Percentiles rank a stretch among this genome's conserved stretches.
Evolutionary conservation across 2,329 filamentous ascomycete species (phyloP).

Genomic region (Fusarium musae): DNA sequence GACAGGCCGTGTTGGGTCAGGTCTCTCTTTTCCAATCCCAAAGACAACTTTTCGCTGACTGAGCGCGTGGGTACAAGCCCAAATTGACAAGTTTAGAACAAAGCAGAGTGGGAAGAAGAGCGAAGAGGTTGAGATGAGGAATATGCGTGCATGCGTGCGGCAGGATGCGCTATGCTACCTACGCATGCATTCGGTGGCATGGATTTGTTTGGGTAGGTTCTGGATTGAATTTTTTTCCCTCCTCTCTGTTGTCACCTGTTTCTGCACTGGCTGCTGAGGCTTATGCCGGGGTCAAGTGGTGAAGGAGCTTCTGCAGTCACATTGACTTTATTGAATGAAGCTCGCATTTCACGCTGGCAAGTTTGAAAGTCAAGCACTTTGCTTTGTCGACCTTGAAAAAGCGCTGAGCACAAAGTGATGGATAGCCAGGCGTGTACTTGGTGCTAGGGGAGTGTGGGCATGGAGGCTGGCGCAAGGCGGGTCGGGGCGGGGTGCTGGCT

Average conservation of each 20-base stretch:
- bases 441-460: constrained; percentile 42
- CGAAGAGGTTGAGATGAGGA: constrained; percentile 14
- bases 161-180: constrained; percentile 42
- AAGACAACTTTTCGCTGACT: constrained; percentile 26
- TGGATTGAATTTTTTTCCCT: background rate
- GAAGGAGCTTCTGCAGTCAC: constrained; percentile 22
- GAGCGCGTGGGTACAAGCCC: constrained; percentile 23
- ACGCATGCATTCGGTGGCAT: constrained; percentile 46
- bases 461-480: constrained; percentile 46
- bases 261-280: constrained; percentile 35
- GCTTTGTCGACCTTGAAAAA: constrained; percentile 26
- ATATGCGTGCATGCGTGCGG: constrained; percentile 24
- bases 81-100: constrained; percentile 7
- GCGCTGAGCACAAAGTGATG: constrained; percentile 19
- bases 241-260: constrained; percentile 11
- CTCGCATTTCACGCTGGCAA: constrained; percentile 28
- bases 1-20: constrained; percentile 26
- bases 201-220: constrained; percentile 37
- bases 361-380: constrained; percentile 23
- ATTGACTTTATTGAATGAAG: constrained; percentile 17
- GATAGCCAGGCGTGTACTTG: constrained; percentile 37
- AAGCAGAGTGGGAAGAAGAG: constrained; percentile 18
- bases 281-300: constrained; percentile 44
- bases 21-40: constrained; percentile 23
- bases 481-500: constrained; percentile 48